Conservation (phyloP, 352 stramenopile species). For the Pythium aphanidermatum region DNA sequence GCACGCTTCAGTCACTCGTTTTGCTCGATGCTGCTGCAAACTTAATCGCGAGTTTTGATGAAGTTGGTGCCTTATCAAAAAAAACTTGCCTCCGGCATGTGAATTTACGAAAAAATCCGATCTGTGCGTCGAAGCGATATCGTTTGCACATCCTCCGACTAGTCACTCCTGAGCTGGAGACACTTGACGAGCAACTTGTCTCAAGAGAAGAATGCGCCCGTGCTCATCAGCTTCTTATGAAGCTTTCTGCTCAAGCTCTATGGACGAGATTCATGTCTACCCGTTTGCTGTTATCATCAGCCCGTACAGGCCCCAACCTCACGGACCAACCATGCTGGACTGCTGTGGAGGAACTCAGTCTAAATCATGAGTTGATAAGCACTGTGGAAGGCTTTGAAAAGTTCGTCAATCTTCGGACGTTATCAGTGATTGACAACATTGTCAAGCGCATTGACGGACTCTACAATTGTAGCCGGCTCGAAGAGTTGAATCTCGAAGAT, state of each 20-base stretch:
- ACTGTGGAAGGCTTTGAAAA: slow-evolving; percentile 48
- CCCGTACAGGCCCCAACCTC: background rate
- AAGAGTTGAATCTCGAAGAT: slow-evolving; percentile 75
- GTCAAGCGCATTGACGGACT: slow-evolving; percentile 57
- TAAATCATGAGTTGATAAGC: slow-evolving; percentile 57
- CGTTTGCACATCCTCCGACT: slow-evolving; percentile 51
- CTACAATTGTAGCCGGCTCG: slow-evolving; percentile 42
- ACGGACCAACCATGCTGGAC: slow-evolving; percentile 30
- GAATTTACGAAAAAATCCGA: slow-evolving; percentile 63
- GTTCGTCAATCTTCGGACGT: slow-evolving; percentile 48
- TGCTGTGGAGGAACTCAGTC: slow-evolving; percentile 51
- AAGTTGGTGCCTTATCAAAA: slow-evolving; percentile 32
- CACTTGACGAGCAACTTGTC: slow-evolving; percentile 50
- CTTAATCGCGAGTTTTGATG: slow-evolving; percentile 44
- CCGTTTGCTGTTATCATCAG: background rate
- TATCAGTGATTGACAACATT: slow-evolving; percentile 66
- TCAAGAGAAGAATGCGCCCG: slow-evolving; percentile 27
- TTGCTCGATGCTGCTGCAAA: slow-evolving; percentile 62
- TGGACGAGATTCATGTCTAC: slow-evolving; percentile 20
- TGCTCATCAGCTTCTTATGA: slow-evolving; percentile 36
- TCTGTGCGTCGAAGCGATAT: slow-evolving; percentile 64
- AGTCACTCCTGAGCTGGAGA: slow-evolving; percentile 26
- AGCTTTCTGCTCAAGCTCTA: slow-evolving; percentile 37
- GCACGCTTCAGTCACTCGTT: slow-evolving; percentile 25
- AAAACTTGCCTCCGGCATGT: slow-evolving; percentile 24